These are phyloP conservation scores for Neocatenulostroma microsporum DNA, from an alignment of 2,329 filamentous ascomycete genomes.

Conservation along the genomic window DNA sequence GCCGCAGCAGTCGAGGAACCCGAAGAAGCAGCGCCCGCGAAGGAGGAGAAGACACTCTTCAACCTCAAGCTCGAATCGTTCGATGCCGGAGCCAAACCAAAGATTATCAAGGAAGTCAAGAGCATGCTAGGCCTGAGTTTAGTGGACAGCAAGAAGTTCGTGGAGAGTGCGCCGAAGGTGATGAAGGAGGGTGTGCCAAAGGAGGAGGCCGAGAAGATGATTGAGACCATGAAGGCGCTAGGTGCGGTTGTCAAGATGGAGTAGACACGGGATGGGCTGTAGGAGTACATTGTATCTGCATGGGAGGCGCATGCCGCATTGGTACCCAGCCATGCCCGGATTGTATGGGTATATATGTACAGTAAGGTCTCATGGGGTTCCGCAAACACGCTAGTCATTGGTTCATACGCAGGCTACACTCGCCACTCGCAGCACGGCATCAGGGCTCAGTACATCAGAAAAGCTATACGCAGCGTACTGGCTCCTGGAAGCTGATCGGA, in stretches of 20 bases:
- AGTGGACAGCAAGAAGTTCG: conserved; percentile 99
- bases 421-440: no score
- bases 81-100: conserved; percentile 83
- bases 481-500: no score
- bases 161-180: conserved; percentile 93
- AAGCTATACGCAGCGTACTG: no score
- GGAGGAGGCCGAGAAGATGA: conserved; percentile 98
- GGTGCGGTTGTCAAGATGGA: conserved; percentile 89
- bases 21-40: conserved; percentile 79
- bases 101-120: conserved; percentile 99
- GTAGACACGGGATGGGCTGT: no score
- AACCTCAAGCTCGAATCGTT: conserved; percentile 89
- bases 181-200: conserved; percentile 99
- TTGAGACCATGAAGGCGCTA: conserved; percentile 86
- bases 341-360: no score
- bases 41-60: conserved; percentile 93
- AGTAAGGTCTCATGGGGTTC: no score
- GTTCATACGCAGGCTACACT: no score
- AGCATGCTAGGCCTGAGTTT: conserved; percentile 85
- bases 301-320: no score
- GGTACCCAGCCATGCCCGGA: no score
- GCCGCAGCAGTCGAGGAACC: conserved; percentile 59
- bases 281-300: no score
- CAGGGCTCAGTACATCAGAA: no score
- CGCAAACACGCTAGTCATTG: no score